phyloP scores from a whole-genome alignment of 208 protist genomes.

The Leishmania aethiopica region DNA sequence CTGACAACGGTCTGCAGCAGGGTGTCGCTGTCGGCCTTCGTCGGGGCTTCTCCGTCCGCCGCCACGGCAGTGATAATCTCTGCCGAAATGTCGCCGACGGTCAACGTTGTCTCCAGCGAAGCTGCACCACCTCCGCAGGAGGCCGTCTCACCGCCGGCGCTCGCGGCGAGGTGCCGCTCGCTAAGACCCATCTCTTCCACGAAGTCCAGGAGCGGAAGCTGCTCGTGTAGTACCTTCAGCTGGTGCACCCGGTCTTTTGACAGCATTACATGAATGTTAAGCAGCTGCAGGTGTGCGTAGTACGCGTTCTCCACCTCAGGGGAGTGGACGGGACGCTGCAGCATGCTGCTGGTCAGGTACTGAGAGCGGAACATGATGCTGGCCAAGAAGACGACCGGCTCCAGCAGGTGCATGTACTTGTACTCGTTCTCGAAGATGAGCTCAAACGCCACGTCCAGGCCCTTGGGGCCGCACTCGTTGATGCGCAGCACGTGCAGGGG shows the following conservation, averaged over 20 bases:
- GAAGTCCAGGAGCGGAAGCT: conserved; percentile 70
- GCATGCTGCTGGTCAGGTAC: conserved; percentile 79
- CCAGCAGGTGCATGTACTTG: conserved; percentile 55
- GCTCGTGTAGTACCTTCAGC: conserved; percentile 70
- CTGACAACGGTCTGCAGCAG: not conserved
- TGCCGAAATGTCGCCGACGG: not conserved
- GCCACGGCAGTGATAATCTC: not conserved
- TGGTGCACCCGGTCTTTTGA: conserved; percentile 52
- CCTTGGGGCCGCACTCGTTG: conserved; percentile 24
- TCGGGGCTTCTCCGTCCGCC: not conserved
- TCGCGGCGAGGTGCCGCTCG: conserved; percentile 15
- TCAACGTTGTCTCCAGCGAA: conserved; percentile 2
- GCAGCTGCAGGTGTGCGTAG: conserved; percentile 74
- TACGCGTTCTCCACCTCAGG: conserved; percentile 69
- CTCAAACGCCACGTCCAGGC: conserved; percentile 65
- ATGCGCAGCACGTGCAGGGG: conserved; percentile 20
- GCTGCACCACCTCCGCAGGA: not conserved
- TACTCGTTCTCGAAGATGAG: conserved; percentile 67
- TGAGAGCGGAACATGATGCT: conserved; percentile 84
- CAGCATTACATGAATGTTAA: conserved; percentile 63
- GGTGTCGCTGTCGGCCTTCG: not conserved
- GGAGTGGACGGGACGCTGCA: conserved; percentile 52
- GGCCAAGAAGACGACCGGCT: conserved; percentile 76
- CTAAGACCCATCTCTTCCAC: conserved; percentile 61
- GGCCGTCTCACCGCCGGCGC: conserved; percentile 14